phyloP scores from a whole-genome alignment of 176 grass and related monocot genomes.

The Carex myosuroides region DNA sequence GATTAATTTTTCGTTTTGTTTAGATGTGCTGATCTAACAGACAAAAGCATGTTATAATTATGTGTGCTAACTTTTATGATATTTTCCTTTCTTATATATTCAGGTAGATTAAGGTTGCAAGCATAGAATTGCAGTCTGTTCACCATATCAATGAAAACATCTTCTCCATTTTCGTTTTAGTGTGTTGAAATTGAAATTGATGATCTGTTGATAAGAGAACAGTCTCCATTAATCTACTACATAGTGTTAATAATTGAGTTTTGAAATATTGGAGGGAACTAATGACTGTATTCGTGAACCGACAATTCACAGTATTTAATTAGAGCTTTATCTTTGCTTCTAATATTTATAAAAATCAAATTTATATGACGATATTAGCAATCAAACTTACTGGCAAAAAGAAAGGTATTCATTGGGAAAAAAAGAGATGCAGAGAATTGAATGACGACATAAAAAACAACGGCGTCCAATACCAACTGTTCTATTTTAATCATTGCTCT shows the following conservation, averaged over 20 bases:
- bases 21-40: background rate
- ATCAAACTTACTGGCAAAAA: too few species aligned
- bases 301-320: background rate
- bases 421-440: background rate
- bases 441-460: too few species aligned
- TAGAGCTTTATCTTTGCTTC: background rate
- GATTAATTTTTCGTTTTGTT: background rate
- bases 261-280: background rate
- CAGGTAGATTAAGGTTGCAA: background rate
- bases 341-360: too few species aligned
- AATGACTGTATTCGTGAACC: background rate
- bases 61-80: background rate
- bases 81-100: background rate
- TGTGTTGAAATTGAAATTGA: background rate
- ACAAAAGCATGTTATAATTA: background rate
- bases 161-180: background rate
- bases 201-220: background rate
- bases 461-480: too few species aligned
- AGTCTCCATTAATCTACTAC: background rate
- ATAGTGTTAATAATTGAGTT: background rate
- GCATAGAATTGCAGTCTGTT: background rate
- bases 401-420: background rate
- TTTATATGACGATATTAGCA: too few species aligned
- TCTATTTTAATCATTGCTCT: too few species aligned
- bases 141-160: background rate